phyloP scores from a whole-genome alignment of 805 yeast species.

The Dipodascopsis uninucleata region DNA sequence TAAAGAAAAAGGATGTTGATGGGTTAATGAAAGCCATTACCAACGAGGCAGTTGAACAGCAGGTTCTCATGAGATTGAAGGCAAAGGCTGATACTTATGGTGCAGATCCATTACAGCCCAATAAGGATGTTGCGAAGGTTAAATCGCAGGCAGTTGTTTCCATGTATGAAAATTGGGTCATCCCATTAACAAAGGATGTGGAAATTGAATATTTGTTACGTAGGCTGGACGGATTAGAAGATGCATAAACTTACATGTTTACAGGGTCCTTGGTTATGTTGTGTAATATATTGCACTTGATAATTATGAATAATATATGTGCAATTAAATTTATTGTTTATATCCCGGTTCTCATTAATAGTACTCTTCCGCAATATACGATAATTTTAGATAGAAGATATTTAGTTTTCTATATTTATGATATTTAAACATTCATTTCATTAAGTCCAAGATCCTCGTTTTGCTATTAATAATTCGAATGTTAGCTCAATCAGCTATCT shows the following conservation, averaged over 20 bases:
- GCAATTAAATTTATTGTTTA: background rate
- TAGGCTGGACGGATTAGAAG: constrained; percentile 58
- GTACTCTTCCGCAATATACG: no score
- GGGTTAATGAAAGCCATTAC: constrained; percentile 83
- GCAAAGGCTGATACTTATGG: constrained; percentile 85
- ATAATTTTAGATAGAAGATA: no score
- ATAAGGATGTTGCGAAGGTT: constrained; percentile 62
- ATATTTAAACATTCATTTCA: constrained; percentile 38
- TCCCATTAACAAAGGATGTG: constrained; percentile 91
- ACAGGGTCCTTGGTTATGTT: no score
- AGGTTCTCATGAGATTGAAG: constrained; percentile 71
- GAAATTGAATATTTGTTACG: constrained; percentile 88
- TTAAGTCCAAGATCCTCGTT: constrained; percentile 85
- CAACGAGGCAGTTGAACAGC: constrained; percentile 79
- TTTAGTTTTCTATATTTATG: constrained; percentile 4
- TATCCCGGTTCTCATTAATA: no score
- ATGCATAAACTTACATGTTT: background rate
- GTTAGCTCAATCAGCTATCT: no score
- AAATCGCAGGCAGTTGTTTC: constrained; percentile 77
- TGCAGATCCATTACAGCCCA: constrained; percentile 64
- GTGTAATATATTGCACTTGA: background rate
- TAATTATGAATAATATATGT: background rate
- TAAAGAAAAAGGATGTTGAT: constrained; percentile 57
- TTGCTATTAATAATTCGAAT: constrained; percentile 44
- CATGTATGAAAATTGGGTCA: constrained; percentile 81